These are phyloP conservation scores for Alternaria gaisen DNA, from an alignment of 2,329 filamentous ascomycete genomes.

Conservation along the genomic window DNA sequence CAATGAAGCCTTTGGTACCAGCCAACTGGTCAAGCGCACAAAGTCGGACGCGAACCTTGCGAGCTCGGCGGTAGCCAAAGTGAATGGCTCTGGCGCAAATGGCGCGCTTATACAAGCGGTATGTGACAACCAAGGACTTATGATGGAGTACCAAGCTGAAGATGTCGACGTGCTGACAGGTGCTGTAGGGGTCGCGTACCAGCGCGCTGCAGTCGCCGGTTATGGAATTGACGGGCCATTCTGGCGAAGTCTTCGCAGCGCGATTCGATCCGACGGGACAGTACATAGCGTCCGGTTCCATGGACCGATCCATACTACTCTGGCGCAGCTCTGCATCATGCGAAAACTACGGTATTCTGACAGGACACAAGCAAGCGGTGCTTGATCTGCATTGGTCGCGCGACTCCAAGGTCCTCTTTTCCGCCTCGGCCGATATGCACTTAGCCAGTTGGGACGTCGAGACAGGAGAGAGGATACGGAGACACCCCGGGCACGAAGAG, in stretches of 20 bases:
- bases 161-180: constrained; percentile 42
- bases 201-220: constrained; percentile 87
- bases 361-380: constrained; percentile 88
- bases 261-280: constrained; percentile 90
- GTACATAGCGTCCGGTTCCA: constrained; percentile 90
- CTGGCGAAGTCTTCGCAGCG: constrained; percentile 87
- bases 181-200: constrained; percentile 74
- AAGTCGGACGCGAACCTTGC: constrained; percentile 71
- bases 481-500: constrained; percentile 92
- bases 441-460: constrained; percentile 95
- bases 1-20: constrained; percentile 79
- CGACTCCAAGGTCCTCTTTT: constrained; percentile 89
- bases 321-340: constrained; percentile 94
- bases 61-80: constrained; percentile 65
- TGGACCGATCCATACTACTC: constrained; percentile 91
- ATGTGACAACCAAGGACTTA: constrained; percentile 59
- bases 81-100: constrained; percentile 65
- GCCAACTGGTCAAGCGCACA: constrained; percentile 88
- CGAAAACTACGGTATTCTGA: constrained; percentile 91
- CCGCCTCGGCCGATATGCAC: constrained; percentile 91
- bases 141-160: constrained; percentile 39
- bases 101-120: constrained; percentile 73
- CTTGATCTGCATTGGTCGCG: constrained; percentile 96
- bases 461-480: constrained; percentile 88
- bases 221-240: constrained; percentile 85